Base-by-base conservation (phyloP, 2,329 filamentous ascomycete species). In the Fusarium brevicatenulatum region DNA sequence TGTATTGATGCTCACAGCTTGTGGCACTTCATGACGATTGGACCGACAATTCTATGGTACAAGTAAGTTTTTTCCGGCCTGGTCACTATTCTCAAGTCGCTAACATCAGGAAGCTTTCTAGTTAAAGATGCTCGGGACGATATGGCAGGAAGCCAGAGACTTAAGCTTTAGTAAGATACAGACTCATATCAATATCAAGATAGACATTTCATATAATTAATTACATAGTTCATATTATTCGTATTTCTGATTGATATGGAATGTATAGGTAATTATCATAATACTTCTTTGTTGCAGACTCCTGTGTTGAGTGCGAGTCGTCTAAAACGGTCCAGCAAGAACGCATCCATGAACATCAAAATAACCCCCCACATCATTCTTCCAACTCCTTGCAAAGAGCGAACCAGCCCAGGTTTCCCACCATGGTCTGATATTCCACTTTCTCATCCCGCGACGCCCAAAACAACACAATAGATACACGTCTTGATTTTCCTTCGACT, bases 21-120 rank as follows among this genome's bases (percentile, higher is more conserved):
- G 71, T 99, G 96, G 96, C 96, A 99, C 87, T 81, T 97, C 70
- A 94, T 95, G 63, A 99, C 96, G 1, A 95, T 99, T 56, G 88
- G 89, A 37, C 96, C 96, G 15, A 94, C 94, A 1, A 85, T 96
- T 55, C 88, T 97, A 85, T 98, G 93, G 93, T 99, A 99, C 82
- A 95, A 93, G 95, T 98, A 85, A 87, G 94, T 91, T 64, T 25
- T n/a, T n/a, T 53, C 5, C 9, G 32, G 13, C 30, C n/a, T 13
- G 34, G 3, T 44, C 3, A 16, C 32, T 25, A 4, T 49, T 21
- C n/a, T 50, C 18, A 15, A n/a, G 47, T 34, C 19, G 19, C 69
- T 82, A 57, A 83, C 74, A 34, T 28, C 9, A 16, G 19, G 23
- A 61, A 97, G 95, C 78, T 98, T 97, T 81, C 84, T 98, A 70